A percentile compares a stretch with the other conserved stretches of the same genome.
These are phyloP conservation scores for Naganishia liquefaciens DNA, from an alignment of 1,284 basidiomycete species.

Conservation along the genomic window DNA sequence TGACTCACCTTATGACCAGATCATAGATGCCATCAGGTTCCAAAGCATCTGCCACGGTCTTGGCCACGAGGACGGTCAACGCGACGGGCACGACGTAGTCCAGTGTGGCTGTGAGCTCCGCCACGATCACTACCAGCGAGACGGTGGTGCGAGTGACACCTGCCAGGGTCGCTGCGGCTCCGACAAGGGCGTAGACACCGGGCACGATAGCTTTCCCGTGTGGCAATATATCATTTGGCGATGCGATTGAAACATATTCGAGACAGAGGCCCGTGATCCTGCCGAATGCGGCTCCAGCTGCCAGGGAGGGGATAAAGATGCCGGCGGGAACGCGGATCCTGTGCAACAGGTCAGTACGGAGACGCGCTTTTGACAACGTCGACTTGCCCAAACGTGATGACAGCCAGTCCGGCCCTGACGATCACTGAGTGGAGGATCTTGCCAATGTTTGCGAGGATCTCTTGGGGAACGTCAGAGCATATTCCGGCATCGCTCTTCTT, in stretches of 20 bases:
- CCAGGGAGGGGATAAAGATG: conserved; percentile 95
- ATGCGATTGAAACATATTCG: conserved; percentile 54
- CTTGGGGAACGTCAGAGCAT: conserved; percentile 37
- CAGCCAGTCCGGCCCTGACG: conserved; percentile 78
- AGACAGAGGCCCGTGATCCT: conserved; percentile 81
- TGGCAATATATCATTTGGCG: conserved; percentile 39
- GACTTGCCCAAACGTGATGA: conserved; percentile 75
- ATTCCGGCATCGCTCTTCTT: conserved; percentile 57
- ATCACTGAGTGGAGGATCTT: conserved; percentile 63
- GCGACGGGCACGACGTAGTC: conserved; percentile 95
- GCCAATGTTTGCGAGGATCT: conserved; percentile 67
- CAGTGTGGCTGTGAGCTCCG: conserved; percentile 90
- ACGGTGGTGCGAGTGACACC: conserved; percentile 74
- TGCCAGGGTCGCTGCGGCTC: conserved; percentile 81
- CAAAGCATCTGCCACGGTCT: conserved; percentile 86
- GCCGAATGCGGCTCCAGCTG: conserved; percentile 94
- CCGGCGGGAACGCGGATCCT: conserved; percentile 63
- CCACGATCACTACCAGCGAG: conserved; percentile 93
- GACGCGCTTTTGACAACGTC: neutral
- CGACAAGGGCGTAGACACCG: conserved; percentile 87
- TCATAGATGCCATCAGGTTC: conserved; percentile 96
- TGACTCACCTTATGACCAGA: conserved; percentile 77
- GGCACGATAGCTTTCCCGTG: conserved; percentile 59
- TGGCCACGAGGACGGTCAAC: conserved; percentile 81
- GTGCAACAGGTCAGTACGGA: conserved; percentile 26